Conservation (phyloP, 768 basidiomycete genomes). For the Paxillus rubicundulus region DNA sequence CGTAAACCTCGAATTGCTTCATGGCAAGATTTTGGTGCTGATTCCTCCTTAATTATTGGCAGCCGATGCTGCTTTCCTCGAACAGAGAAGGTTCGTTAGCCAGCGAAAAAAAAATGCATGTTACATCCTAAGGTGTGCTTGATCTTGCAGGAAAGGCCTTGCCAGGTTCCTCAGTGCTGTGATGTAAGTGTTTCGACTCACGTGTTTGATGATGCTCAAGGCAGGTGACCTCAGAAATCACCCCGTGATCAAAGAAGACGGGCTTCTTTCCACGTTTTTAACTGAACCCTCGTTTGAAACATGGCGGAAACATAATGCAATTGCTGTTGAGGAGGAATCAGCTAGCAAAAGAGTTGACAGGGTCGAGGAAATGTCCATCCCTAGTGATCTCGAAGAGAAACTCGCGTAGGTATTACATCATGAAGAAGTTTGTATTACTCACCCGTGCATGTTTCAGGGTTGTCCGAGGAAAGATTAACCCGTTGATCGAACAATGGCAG, state of each 20-base stretch:
- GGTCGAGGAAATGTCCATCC: constrained; percentile 89
- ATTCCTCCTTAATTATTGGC: constrained; percentile 8
- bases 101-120: not conserved
- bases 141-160: constrained; percentile 63
- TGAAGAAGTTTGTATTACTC: not conserved
- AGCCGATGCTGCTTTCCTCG: constrained; percentile 90
- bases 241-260: constrained; percentile 87
- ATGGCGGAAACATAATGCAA: constrained; percentile 77
- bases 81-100: constrained; percentile 70
- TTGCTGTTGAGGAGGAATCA: constrained; percentile 89
- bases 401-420: constrained; percentile 51
- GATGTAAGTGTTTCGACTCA: constrained; percentile 46
- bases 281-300: constrained; percentile 80
- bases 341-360: constrained; percentile 72
- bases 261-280: constrained; percentile 76
- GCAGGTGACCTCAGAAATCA: constrained; percentile 65
- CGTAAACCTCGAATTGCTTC: constrained; percentile 47
- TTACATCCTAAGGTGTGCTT: not conserved
- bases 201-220: not conserved
- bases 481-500: constrained; percentile 89
- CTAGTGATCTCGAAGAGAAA: constrained; percentile 89
- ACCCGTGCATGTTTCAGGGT: constrained; percentile 42
- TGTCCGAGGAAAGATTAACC: constrained; percentile 71
- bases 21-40: constrained; percentile 2
- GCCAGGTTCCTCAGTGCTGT: constrained; percentile 76